These are phyloP conservation scores for Paramecium pentaurelia DNA, from an alignment of 73 alveolate species.

Conservation along the genomic window DNA sequence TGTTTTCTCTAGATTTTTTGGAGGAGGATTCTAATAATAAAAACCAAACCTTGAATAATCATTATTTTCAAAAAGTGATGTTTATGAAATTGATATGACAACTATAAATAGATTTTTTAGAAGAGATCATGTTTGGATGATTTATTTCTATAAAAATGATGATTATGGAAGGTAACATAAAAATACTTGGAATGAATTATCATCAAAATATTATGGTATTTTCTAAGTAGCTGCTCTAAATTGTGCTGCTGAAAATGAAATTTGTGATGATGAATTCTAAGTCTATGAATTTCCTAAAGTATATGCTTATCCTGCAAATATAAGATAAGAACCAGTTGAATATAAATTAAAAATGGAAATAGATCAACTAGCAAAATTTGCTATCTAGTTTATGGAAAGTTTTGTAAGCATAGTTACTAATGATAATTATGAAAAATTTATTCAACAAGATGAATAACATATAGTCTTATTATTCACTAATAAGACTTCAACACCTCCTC, in stretches of 20 bases:
- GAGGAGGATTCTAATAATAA: conserved; percentile 79
- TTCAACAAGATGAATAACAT: conserved; percentile 74
- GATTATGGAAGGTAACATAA: conserved; percentile 67
- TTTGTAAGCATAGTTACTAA: conserved; percentile 89
- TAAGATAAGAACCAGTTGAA: conserved; percentile 75
- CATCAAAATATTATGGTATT: conserved; percentile 94
- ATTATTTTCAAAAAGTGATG: conserved; percentile 88
- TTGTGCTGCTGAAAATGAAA: conserved; percentile 95
- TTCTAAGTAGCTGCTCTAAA: conserved; percentile 94
- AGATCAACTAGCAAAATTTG: conserved; percentile 82
- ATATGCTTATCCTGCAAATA: conserved; percentile 84
- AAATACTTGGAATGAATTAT: conserved; percentile 80
- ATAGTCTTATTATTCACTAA: conserved; percentile 92
- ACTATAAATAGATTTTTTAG: conserved; percentile 81
- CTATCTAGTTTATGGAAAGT: conserved; percentile 87
- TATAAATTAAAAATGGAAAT: conserved; percentile 79
- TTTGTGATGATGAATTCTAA: conserved; percentile 95
- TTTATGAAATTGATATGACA: conserved; percentile 82
- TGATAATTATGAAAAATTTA: conserved; percentile 87
- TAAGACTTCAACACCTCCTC: conserved; percentile 93
- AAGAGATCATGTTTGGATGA: conserved; percentile 94
- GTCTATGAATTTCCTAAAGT: conserved; percentile 84
- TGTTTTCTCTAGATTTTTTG: conserved; percentile 91
- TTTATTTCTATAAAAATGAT: conserved; percentile 82
- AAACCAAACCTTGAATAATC: conserved; percentile 79